Percentiles rank a stretch among this genome's conserved stretches.
Evolutionary conservation across 805 yeast genomes (phyloP).

Genomic region (Myxozyma monticola): DNA sequence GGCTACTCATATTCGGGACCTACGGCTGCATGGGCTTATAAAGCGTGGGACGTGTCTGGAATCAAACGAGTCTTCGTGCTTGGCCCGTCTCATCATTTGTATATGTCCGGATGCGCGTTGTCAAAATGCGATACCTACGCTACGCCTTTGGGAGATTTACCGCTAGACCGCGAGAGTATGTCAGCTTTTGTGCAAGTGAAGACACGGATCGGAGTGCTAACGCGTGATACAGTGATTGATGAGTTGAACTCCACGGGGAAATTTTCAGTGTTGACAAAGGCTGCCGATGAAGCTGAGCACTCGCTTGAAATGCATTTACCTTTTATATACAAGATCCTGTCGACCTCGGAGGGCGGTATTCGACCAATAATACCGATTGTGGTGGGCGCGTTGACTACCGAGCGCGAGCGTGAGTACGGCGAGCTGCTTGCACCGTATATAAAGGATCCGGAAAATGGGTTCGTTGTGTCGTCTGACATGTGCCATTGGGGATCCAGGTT

Average conservation of each 20-base stretch:
- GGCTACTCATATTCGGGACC: slow-evolving; percentile 83
- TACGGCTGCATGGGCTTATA: slow-evolving; percentile 74
- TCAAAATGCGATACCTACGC: slow-evolving; percentile 57
- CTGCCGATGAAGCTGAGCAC: slow-evolving; percentile 81
- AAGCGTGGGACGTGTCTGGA: slow-evolving; percentile 60
- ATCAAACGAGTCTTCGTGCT: slow-evolving; percentile 65
- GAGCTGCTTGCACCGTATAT: slow-evolving; percentile 54
- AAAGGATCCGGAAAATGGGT: slow-evolving; percentile 56
- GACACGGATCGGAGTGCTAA: neutral
- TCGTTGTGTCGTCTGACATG: slow-evolving; percentile 85
- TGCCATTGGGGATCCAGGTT: slow-evolving; percentile 81
- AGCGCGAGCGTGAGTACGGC: slow-evolving; percentile 50
- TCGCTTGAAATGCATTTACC: slow-evolving; percentile 95
- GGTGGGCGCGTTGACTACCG: slow-evolving; percentile 61
- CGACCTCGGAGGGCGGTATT: slow-evolving; percentile 27
- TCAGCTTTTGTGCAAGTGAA: neutral
- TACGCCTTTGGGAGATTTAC: slow-evolving; percentile 80
- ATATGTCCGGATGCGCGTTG: slow-evolving; percentile 61
- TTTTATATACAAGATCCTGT: slow-evolving; percentile 54
- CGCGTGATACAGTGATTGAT: slow-evolving; percentile 18
- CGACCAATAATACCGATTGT: slow-evolving; percentile 69
- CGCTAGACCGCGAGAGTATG: slow-evolving; percentile 56
- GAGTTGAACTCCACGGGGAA: slow-evolving; percentile 40
- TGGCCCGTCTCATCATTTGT: slow-evolving; percentile 93
- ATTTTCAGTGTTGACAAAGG: slow-evolving; percentile 57